Conservation (phyloP, 495 filamentous ascomycete species). For the Mytilinidion resinicola region DNA sequence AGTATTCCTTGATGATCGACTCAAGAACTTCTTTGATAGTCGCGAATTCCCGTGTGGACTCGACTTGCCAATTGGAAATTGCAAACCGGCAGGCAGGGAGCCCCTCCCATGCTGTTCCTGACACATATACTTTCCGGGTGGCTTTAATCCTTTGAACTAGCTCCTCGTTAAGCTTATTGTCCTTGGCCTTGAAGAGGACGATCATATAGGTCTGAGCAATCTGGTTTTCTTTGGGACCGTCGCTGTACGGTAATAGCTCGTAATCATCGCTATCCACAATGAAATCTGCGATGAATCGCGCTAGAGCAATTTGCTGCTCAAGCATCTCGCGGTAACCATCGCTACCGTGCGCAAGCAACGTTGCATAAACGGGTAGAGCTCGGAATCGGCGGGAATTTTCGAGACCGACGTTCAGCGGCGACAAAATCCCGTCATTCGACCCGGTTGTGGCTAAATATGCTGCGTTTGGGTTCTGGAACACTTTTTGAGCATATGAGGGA, state of each 20-base stretch:
- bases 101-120: slow-evolving; percentile 71
- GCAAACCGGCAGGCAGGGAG: slow-evolving; percentile 69
- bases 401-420: slow-evolving; percentile 79
- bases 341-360: slow-evolving; percentile 66
- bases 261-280: slow-evolving; percentile 54
- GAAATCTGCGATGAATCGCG: slow-evolving; percentile 58
- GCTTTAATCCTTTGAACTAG: slow-evolving; percentile 67
- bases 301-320: slow-evolving; percentile 61
- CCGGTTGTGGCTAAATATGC: slow-evolving; percentile 60
- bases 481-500: slow-evolving; percentile 47
- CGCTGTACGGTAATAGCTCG: slow-evolving; percentile 53
- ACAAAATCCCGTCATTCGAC: slow-evolving; percentile 49
- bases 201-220: slow-evolving; percentile 60
- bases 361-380: slow-evolving; percentile 80
- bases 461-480: slow-evolving; percentile 80
- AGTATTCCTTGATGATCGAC: background rate
- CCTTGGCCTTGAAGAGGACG: slow-evolving; percentile 72
- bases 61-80: slow-evolving; percentile 73
- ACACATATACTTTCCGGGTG: slow-evolving; percentile 71
- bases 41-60: slow-evolving; percentile 49
- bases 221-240: slow-evolving; percentile 30
- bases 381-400: slow-evolving; percentile 91
- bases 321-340: slow-evolving; percentile 67
- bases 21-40: slow-evolving; percentile 46
- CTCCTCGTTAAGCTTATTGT: slow-evolving; percentile 56